Percentiles rank a stretch among this genome's conserved stretches.
phyloP scores from a whole-genome alignment of 1,284 basidiomycete species.

The Takashimella koratensis region DNA sequence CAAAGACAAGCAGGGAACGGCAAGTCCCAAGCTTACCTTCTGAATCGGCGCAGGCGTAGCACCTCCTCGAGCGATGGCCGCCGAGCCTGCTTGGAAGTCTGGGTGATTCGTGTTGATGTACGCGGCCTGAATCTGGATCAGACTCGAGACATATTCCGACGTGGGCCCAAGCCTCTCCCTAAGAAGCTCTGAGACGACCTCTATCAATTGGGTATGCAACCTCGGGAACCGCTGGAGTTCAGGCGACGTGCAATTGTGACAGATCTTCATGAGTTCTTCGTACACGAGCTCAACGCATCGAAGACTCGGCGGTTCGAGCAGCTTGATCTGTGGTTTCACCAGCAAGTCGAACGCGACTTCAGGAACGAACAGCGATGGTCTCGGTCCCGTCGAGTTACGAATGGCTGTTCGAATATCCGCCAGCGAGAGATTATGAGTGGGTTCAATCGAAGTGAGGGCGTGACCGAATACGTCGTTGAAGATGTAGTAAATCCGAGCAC shows the following conservation, averaged over 20 bases:
- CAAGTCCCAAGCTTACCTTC: background rate
- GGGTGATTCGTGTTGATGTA: slow-evolving; percentile 74
- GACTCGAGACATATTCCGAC: slow-evolving; percentile 89
- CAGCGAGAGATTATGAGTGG: slow-evolving; percentile 83
- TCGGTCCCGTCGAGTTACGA: slow-evolving; percentile 93
- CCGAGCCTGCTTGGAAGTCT: slow-evolving; percentile 49
- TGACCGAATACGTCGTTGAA: slow-evolving; percentile 98
- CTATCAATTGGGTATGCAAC: slow-evolving; percentile 88
- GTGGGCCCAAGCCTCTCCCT: slow-evolving; percentile 94
- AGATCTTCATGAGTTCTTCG: slow-evolving; percentile 98
- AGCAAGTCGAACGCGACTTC: slow-evolving; percentile 96
- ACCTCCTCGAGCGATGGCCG: slow-evolving; percentile 47
- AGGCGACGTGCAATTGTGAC: slow-evolving; percentile 91
- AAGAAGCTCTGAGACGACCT: slow-evolving; percentile 94
- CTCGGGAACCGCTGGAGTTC: slow-evolving; percentile 96
- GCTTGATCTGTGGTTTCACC: slow-evolving; percentile 98
- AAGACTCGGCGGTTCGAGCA: slow-evolving; percentile 87
- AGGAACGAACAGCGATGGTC: slow-evolving; percentile 94
- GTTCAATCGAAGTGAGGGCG: slow-evolving; percentile 84
- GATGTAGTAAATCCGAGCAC: slow-evolving; percentile 98
- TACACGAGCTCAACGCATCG: slow-evolving; percentile 98
- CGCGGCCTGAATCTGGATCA: slow-evolving; percentile 96
- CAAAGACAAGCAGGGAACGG: background rate
- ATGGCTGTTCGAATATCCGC: slow-evolving; percentile 98
- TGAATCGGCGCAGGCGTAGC: slow-evolving; percentile 15